A percentile compares a stretch with the other conserved stretches of the same genome.
These are phyloP conservation scores for Multifurca ochricompacta DNA, from an alignment of 768 basidiomycete genomes.

Conservation along the genomic window DNA sequence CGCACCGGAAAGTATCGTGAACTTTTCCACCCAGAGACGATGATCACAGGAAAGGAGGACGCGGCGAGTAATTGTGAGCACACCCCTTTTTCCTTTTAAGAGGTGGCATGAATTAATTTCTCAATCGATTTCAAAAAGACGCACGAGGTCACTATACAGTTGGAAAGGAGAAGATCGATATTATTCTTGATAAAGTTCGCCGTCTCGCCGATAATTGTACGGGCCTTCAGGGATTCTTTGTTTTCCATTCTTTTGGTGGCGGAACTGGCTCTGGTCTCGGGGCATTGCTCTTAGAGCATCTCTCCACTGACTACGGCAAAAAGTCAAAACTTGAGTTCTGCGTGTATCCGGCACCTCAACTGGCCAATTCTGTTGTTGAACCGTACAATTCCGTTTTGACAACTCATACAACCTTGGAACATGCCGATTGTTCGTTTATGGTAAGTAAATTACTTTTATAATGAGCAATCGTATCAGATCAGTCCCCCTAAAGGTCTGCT, in stretches of 20 bases:
- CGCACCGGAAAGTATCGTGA: conserved; percentile 91
- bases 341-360: conserved; percentile 89
- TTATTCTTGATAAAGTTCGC: conserved; percentile 94
- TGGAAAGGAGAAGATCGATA: conserved; percentile 96
- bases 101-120: conserved; percentile 46
- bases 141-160: conserved; percentile 99
- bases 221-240: conserved; percentile 98
- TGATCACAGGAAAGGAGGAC: conserved; percentile 98
- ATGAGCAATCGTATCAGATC: background rate
- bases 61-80: conserved; percentile 95
- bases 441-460: conserved; percentile 37
- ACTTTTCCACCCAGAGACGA: conserved; percentile 98
- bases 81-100: background rate
- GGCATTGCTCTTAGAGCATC: conserved; percentile 90
- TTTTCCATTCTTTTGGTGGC: conserved; percentile 99
- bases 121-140: conserved; percentile 49
- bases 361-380: conserved; percentile 94
- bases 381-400: conserved; percentile 98
- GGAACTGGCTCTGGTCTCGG: conserved; percentile 99
- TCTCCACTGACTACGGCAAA: conserved; percentile 98
- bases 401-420: conserved; percentile 97
- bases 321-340: conserved; percentile 98
- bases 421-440: conserved; percentile 99
- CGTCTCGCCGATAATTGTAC: conserved; percentile 96
- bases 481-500: background rate